phyloP scores from a whole-genome alignment of 2,329 filamentous ascomycete genomes.

The Aureobasidium vineae region DNA sequence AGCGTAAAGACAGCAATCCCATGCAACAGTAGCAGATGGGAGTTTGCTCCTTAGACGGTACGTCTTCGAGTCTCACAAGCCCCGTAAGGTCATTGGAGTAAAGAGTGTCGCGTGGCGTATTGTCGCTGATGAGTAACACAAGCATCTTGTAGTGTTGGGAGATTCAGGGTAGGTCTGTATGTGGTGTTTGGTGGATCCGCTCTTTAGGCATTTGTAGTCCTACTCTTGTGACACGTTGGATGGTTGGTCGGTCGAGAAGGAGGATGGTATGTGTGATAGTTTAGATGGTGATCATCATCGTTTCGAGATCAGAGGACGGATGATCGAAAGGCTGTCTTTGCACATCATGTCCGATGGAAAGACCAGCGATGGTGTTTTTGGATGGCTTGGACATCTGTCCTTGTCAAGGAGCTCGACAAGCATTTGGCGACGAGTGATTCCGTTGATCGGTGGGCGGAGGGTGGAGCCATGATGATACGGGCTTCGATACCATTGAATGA shows the following conservation, averaged over 20 bases:
- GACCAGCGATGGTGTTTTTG: neutral
- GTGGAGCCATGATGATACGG: neutral
- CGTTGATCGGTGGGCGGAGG: neutral
- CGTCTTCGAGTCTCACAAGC: neutral
- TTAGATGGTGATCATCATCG: too few species aligned
- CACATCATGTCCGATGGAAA: neutral
- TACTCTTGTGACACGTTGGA: neutral
- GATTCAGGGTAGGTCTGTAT: neutral
- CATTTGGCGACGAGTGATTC: neutral
- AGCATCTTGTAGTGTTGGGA: neutral
- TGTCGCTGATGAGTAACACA: neutral
- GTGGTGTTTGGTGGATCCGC: neutral
- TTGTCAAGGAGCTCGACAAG: neutral
- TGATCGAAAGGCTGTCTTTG: neutral
- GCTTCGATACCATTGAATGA: neutral
- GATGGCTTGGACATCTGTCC: neutral
- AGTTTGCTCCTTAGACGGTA: neutral
- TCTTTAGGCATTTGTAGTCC: neutral
- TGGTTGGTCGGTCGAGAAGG: neutral
- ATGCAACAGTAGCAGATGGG: neutral
- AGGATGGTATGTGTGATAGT: neutral
- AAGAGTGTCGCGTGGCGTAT: neutral
- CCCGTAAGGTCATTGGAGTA: neutral
- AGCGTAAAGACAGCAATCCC: neutral
- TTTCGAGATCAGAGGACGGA: too few species aligned